phyloP scores from a whole-genome alignment of 306 rosid genomes.

The Datisca glomerata region DNA sequence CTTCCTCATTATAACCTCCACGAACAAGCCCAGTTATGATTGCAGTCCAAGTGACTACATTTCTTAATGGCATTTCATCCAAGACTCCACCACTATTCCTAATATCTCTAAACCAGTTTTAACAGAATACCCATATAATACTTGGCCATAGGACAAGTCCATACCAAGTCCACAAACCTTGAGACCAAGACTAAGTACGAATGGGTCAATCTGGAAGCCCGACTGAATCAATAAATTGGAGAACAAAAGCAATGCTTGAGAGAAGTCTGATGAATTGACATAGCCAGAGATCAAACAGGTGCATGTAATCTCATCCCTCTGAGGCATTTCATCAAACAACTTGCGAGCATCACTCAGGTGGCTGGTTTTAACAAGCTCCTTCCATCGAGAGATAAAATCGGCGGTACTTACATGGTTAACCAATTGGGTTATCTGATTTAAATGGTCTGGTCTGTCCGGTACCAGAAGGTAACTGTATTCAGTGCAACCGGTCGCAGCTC shows the following conservation, averaged over 20 bases:
- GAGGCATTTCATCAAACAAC: constrained; percentile 17
- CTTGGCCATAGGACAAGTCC: constrained; percentile 32
- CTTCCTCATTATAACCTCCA: constrained; percentile 36
- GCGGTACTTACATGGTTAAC: not conserved
- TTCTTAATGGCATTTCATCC: constrained; percentile 10
- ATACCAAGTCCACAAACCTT: constrained; percentile 48
- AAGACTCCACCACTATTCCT: constrained; percentile 43
- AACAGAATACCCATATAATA: constrained; percentile 45
- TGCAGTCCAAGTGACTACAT: constrained; percentile 45
- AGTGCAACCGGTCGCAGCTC: not conserved
- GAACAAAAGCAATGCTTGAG: constrained; percentile 43
- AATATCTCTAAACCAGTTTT: constrained; percentile 43
- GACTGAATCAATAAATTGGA: constrained; percentile 35
- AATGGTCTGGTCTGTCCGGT: not conserved
- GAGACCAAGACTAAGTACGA: constrained; percentile 41
- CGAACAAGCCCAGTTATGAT: constrained; percentile 44
- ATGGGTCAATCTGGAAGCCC: constrained; percentile 33
- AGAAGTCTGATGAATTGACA: constrained; percentile 23
- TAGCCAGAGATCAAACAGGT: constrained; percentile 39
- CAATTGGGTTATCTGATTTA: not conserved
- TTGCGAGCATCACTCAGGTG: constrained; percentile 30
- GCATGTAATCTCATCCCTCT: constrained; percentile 44
- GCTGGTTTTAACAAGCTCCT: constrained; percentile 37
- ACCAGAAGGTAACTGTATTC: not conserved
- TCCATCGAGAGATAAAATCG: constrained; percentile 27